Conservation (phyloP, 306 rosid species). For the Prunus campanulata region DNA sequence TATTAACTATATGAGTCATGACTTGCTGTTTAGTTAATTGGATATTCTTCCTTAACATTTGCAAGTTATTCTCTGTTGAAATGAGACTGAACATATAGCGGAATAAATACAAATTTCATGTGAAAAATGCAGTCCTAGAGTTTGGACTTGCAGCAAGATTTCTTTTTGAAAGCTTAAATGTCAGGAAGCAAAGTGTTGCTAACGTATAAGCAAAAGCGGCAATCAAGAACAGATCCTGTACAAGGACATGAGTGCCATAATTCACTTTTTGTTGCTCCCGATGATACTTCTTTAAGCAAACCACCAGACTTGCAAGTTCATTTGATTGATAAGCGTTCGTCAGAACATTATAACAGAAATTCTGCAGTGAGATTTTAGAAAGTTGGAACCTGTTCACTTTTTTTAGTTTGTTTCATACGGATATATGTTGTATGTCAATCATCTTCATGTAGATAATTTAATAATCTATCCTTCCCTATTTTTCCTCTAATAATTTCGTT, state of each 20-base stretch:
- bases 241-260: conserved; percentile 28
- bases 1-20: not conserved
- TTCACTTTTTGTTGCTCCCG: conserved; percentile 18
- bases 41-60: not conserved
- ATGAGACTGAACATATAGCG: not conserved
- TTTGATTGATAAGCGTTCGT: conserved; percentile 20
- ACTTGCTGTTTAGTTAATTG: conserved; percentile 7
- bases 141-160: conserved; percentile 17
- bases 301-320: conserved; percentile 18
- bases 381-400: not conserved
- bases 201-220: conserved; percentile 57
- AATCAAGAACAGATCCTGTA: conserved; percentile 21
- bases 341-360: conserved; percentile 32
- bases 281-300: conserved; percentile 18
- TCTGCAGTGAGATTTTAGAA: conserved; percentile 32
- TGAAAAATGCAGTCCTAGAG: conserved; percentile 12
- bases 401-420: not conserved
- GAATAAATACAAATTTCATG: not conserved
- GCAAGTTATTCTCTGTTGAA: not conserved
- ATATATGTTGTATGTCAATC: not conserved
- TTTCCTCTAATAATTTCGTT: too few species aligned
- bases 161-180: conserved; percentile 39
- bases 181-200: conserved; percentile 46
- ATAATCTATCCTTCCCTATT: too few species aligned
- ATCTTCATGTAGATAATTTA: too few species aligned